These are phyloP conservation scores for Capsicum pubescens DNA, from an alignment of 257 asterid genomes.

Conservation along the genomic window DNA sequence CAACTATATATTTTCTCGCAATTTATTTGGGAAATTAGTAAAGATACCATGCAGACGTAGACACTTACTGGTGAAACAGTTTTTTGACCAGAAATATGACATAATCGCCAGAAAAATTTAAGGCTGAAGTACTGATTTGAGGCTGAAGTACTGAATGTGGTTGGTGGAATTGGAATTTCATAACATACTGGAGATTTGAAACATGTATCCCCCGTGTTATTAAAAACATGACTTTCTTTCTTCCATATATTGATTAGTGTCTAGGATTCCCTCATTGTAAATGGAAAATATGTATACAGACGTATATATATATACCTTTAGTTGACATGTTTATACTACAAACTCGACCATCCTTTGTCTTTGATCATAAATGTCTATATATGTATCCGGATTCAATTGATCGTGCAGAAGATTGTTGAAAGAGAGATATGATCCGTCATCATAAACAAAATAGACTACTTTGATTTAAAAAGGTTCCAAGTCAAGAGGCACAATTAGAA, in stretches of 20 bases:
- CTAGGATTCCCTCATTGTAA: conserved; percentile 17
- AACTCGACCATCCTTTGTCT: conserved; percentile 5
- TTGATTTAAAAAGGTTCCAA: not conserved
- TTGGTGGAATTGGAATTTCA: not conserved
- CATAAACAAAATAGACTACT: not conserved
- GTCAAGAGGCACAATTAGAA: not conserved
- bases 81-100: not conserved
- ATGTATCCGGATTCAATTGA: not conserved
- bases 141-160: not conserved
- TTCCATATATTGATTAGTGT: not conserved
- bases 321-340: conserved; percentile 23
- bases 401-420: not conserved
- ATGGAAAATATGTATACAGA: not conserved
- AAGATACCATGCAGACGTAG: not conserved
- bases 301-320: not conserved
- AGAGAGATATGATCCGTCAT: not conserved
- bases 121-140: not conserved
- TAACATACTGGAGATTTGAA: not conserved
- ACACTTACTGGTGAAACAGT: conserved; percentile 14
- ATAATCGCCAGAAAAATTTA: not conserved
- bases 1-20: not conserved
- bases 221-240: not conserved
- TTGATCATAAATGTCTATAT: not conserved
- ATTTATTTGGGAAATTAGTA: not conserved
- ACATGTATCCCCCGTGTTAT: not conserved